Evolutionary conservation across 371 early-diverging fungal species (phyloP), one percentile per base, ranked within the genome.

Genomic region (Syncephalis plumigaleata): DNA sequence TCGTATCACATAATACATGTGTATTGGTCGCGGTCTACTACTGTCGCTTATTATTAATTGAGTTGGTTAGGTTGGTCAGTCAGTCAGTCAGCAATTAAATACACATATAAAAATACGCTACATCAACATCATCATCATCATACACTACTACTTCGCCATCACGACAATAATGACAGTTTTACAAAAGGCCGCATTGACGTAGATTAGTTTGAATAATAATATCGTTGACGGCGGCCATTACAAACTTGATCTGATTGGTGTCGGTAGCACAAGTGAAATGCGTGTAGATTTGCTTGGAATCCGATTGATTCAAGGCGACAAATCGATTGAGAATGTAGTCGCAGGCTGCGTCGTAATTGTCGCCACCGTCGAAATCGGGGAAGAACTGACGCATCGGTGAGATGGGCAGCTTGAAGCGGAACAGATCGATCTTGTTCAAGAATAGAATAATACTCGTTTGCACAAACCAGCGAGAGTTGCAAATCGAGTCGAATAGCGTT

Each of bases 261-360:
- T 95, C 96, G 9, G 95, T 95, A 2, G 95, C 95, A 57, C 91
- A 93, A 11, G 96, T 95, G 55, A 90, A 88, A 66, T 91, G 92
- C 44, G 89, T 75, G 63, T 87, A 89, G 46, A 89, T 77, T 61
- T 85, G 86, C 63, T 87, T 92, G 44, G 70, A 61, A 24, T 83
- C 82, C 4, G 81, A 75, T 56, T 84, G 70, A 62, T 87, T 87
- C 39, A 92, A 60, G 22, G 74, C 67, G 27, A 87, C 73, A 59
- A 91, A 92, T 39, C 81, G 80, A 52, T 79, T 71, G 25, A 84
- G 66, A 54, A 95, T 77, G 61, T 79, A 95, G 51, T 87, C 81
- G 45, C 79, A 81, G 1, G 86, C 84, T 3, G 66, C 63, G 27
- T 90, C 88, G 52, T 75, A 86, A 46, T 78, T 72, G 49, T 83